A percentile compares a stretch with the other conserved stretches of the same genome.
These are phyloP conservation scores for Cytospora chrysosperma DNA, from an alignment of 2,329 filamentous ascomycete genomes.

Conservation along the genomic window DNA sequence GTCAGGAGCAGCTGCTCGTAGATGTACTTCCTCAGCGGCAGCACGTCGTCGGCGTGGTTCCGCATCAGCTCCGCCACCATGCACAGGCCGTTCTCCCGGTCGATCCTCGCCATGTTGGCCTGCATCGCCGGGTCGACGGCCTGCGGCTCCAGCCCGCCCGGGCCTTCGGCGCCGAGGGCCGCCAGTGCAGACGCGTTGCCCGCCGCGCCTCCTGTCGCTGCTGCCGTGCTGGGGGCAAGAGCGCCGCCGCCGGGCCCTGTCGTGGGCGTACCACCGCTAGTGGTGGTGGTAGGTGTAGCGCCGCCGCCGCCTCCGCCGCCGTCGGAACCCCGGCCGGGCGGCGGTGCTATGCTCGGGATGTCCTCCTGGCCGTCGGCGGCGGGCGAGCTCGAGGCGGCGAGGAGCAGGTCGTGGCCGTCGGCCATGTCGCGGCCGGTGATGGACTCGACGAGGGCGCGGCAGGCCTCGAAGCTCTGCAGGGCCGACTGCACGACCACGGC, in stretches of 20 bases:
- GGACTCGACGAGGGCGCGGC: conserved; percentile 45
- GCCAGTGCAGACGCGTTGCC: conserved; percentile 1
- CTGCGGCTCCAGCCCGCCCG: conserved; percentile 43
- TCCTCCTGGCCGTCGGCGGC: conserved; percentile 14
- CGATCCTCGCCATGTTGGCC: conserved; percentile 49
- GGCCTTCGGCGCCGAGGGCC: conserved; percentile 33
- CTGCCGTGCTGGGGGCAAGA: conserved; percentile 3
- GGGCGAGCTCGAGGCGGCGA: not conserved
- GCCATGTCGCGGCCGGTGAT: conserved; percentile 45
- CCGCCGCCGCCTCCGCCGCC: conserved; percentile 15
- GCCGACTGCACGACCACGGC: conserved; percentile 45
- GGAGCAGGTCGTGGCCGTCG: conserved; percentile 27
- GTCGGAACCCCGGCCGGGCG: not conserved
- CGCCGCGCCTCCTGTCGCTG: conserved; percentile 23
- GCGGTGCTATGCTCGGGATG: not conserved
- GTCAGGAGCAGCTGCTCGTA: conserved; percentile 50
- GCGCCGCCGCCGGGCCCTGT: too few species aligned
- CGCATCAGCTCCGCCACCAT: conserved; percentile 56
- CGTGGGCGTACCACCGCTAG: too few species aligned
- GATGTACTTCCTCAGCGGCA: conserved; percentile 38
- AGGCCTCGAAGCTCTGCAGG: conserved; percentile 43
- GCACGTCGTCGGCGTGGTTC: conserved; percentile 41
- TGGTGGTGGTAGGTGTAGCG: not conserved
- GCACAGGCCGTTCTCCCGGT: conserved; percentile 62
- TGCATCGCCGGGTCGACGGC: conserved; percentile 45